Evolutionary conservation across 2,329 filamentous ascomycete species (phyloP), one percentile per base, ranked within the genome.

Genomic region (Arthrobotrys conoides): DNA sequence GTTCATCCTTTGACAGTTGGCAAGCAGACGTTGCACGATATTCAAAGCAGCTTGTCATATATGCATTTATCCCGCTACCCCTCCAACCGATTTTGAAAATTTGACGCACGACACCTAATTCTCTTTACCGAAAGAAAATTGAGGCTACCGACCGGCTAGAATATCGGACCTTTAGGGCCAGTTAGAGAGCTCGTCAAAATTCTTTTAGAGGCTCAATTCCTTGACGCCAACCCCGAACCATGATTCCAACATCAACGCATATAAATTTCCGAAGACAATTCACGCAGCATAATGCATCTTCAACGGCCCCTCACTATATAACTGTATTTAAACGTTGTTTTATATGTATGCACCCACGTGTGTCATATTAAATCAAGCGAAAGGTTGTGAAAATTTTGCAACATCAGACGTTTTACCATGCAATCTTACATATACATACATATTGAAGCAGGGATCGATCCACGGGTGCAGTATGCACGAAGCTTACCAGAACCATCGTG

Each of bases 161-260:
- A 61, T 61, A 61, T 61, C 57, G 57, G 57, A 61, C 57, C 12
- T 61, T 44, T 10, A 27, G 57, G 33, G 18, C 33, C 14, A n/a
- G 38, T 41, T 2, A 41, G 22, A 36, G 57, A 61, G 57, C 57
- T 61, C 57, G 36, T 36, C 22, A 44, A 59, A 38, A 36, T 36
- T 59, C 18, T 38, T 59, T 59, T 59, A n/a, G 53, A 59, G 53
- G 53, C 53, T 44, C 57, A 44, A 61, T 61, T 2, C 36, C 16
- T 61, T 27, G 18, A 61, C 57, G 36, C 57, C 57, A 61, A 61
- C 57, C 57, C 41, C 10, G 14, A 61, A 44, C 57, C 12, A 27
- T n/a, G 36, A 61, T 61, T 61, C 33, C 57, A 61, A 61, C 57
- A 24, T 61, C 57, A 61, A 61, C 57, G 36, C 57, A 61, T 61